Percentiles rank a stretch among this genome's conserved stretches.
Evolutionary conservation across 202 grass and related monocot species (phyloP).

Genomic region (Carex arenaria): DNA sequence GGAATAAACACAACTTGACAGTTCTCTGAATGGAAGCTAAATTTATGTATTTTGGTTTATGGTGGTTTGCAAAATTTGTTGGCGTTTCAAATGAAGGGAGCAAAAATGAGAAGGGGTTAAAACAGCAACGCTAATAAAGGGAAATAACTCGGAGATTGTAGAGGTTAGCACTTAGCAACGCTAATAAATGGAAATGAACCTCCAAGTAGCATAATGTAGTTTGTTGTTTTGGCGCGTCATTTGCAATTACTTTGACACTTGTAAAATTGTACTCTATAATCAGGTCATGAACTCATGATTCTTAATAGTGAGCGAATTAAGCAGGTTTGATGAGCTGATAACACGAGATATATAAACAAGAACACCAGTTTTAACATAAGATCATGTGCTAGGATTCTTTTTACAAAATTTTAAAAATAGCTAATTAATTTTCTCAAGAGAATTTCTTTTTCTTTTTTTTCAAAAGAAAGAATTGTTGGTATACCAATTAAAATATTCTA

Average conservation of each 20-base stretch:
- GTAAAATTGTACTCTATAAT: neutral
- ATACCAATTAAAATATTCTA: no score
- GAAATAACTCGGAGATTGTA: neutral
- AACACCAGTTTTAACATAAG: no score
- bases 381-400: no score
- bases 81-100: constrained; percentile 2
- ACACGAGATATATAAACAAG: no score
- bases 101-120: constrained; percentile 11
- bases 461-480: no score
- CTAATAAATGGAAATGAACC: constrained; percentile 7
- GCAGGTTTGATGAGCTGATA: no score
- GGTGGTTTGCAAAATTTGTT: constrained; percentile 8
- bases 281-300: neutral
- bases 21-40: neutral
- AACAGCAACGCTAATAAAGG: constrained; percentile 19
- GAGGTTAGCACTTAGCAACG: neutral
- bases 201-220: neutral
- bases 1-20: neutral
- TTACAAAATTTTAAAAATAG: no score
- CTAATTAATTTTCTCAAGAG: no score
- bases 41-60: neutral
- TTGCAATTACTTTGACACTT: neutral
- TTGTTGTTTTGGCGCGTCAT: neutral
- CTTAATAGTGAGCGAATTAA: no score
- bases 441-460: no score